A percentile compares a stretch with the other conserved stretches of the same genome.
These are phyloP conservation scores for Pythium myriotylum DNA, from an alignment of 352 stramenopile genomes.

Conservation along the genomic window DNA sequence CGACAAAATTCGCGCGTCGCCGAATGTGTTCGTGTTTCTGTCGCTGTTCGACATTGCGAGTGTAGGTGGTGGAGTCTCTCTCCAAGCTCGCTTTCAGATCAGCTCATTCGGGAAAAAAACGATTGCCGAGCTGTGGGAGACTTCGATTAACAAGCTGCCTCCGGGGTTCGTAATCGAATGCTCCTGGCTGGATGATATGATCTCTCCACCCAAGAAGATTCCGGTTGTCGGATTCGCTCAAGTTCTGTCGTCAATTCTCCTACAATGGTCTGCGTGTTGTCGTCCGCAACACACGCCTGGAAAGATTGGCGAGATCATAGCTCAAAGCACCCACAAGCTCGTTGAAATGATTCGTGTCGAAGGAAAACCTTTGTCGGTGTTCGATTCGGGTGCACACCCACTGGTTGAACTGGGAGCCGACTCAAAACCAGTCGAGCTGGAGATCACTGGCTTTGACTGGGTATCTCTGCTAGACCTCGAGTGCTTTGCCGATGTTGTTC, in stretches of 20 bases:
- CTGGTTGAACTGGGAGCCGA: background rate
- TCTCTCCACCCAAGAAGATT: constrained; percentile 31
- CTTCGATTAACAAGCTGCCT: constrained; percentile 49
- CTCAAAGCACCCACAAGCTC: constrained; percentile 8
- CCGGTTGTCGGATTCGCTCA: constrained; percentile 55
- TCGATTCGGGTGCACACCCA: background rate
- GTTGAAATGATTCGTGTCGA: constrained; percentile 1
- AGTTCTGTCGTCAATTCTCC: constrained; percentile 46
- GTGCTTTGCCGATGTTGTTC: constrained; percentile 9
- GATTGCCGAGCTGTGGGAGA: constrained; percentile 48
- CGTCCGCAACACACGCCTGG: background rate
- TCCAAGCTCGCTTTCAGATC: constrained; percentile 41
- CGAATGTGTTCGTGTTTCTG: constrained; percentile 54
- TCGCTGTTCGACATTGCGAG: constrained; percentile 52
- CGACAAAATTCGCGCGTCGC: constrained; percentile 16
- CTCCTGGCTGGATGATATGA: constrained; percentile 67
- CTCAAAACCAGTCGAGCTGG: constrained; percentile 6
- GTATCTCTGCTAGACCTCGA: constrained; percentile 3
- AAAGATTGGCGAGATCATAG: background rate
- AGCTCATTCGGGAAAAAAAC: constrained; percentile 47
- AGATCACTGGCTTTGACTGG: constrained; percentile 10
- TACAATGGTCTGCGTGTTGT: constrained; percentile 25
- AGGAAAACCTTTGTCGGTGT: constrained; percentile 6
- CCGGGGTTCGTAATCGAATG: constrained; percentile 68
- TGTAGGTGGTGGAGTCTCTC: constrained; percentile 24